Percentiles rank a stretch among this genome's conserved stretches.
phyloP scores from a whole-genome alignment of 441 rosid genomes.

The Euphorbia corollata region DNA sequence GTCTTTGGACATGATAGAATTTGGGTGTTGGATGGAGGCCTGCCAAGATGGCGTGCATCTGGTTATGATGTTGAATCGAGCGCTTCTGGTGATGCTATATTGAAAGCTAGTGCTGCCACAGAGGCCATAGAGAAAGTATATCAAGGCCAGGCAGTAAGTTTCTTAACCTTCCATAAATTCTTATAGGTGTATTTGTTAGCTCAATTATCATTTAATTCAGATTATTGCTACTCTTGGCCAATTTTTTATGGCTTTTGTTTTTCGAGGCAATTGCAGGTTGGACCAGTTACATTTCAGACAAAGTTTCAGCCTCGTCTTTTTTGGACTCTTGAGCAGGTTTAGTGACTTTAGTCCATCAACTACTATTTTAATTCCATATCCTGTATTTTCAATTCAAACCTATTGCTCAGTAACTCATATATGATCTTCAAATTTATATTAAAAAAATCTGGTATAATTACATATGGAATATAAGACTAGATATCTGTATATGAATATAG shows the following conservation, averaged over 20 bases:
- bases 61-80: conserved; percentile 96
- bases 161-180: background rate
- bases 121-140: conserved; percentile 90
- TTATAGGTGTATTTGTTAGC: background rate
- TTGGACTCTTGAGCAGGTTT: conserved; percentile 88
- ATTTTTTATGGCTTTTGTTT: too few species aligned
- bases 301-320: conserved; percentile 29
- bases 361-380: background rate
- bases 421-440: background rate
- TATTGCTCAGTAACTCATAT: background rate
- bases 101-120: conserved; percentile 90
- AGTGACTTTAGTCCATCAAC: background rate
- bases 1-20: conserved; percentile 87
- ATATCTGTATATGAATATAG: background rate
- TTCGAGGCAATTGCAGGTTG: too few species aligned
- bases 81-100: conserved; percentile 81
- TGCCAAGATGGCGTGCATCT: conserved; percentile 91
- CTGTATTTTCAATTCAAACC: conserved; percentile 1
- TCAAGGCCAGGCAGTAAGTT: conserved; percentile 71
- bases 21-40: conserved; percentile 96
- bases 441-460: background rate
- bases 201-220: background rate
- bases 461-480: background rate
- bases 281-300: conserved; percentile 6
- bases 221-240: too few species aligned